Evolutionary conservation across 2,329 filamentous ascomycete species (phyloP).

Genomic region (Ceratocystis cubensis): DNA sequence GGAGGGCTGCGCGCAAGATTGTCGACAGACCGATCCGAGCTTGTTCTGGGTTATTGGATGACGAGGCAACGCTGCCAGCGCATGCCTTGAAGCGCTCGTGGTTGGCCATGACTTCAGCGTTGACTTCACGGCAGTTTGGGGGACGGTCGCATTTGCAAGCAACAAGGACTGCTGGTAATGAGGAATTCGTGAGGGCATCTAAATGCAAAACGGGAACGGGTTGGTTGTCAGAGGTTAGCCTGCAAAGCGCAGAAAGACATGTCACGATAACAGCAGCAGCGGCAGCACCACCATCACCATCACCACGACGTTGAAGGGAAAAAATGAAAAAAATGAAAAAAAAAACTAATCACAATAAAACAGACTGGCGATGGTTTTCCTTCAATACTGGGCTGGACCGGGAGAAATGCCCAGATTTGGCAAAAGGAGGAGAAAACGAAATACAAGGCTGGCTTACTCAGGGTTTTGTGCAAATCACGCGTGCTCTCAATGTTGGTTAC

Average conservation of each 20-base stretch:
- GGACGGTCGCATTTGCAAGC: constrained; percentile 83
- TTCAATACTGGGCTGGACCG: not conserved
- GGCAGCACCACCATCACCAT: too few relatives aligned
- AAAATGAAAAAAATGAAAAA: not conserved
- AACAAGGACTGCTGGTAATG: constrained; percentile 66
- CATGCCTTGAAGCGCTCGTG: constrained; percentile 55
- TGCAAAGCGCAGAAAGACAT: not conserved
- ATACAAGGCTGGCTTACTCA: constrained; percentile 56
- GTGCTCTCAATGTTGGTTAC: constrained; percentile 67
- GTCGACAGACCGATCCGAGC: constrained; percentile 64
- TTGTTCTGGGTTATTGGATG: constrained; percentile 55
- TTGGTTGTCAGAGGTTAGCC: not conserved
- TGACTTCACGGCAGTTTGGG: constrained; percentile 55
- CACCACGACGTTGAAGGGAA: too few relatives aligned
- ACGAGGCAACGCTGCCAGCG: constrained; percentile 62
- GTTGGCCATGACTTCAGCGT: constrained; percentile 49
- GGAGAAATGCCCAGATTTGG: not conserved
- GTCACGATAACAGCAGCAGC: too few relatives aligned
- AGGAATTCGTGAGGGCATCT: constrained; percentile 63
- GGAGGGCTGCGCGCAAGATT: constrained; percentile 59
- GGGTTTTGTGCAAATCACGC: constrained; percentile 56
- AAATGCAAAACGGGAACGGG: not conserved
- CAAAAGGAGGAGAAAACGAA: constrained; percentile 10
- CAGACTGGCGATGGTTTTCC: not conserved
- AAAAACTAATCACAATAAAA: not conserved